Percentiles rank a stretch among this genome's conserved stretches.
These are phyloP conservation scores for Apophysomyces variabilis DNA, from an alignment of 371 early-diverging fungal genomes.

Conservation along the genomic window DNA sequence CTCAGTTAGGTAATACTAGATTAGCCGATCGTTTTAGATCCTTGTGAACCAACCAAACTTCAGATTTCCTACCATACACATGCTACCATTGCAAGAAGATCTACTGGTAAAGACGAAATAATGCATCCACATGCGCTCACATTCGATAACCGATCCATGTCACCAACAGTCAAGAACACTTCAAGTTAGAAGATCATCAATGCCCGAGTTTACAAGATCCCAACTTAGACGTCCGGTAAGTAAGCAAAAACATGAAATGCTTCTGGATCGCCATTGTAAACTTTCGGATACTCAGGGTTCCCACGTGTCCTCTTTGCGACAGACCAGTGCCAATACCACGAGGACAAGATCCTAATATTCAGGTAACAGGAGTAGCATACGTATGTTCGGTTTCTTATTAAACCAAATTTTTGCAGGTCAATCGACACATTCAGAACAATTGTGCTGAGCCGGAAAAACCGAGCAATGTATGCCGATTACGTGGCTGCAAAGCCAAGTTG, in stretches of 20 bases:
- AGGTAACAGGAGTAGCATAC: constrained; percentile 28
- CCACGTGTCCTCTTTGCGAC: constrained; percentile 67
- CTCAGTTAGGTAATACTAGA: constrained; percentile 41
- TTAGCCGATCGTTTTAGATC: not conserved
- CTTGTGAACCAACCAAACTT: not conserved
- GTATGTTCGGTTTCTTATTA: not conserved
- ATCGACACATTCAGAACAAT: constrained; percentile 65
- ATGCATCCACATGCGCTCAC: not conserved
- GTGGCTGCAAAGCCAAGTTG: constrained; percentile 59
- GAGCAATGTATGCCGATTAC: constrained; percentile 59
- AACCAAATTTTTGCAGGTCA: constrained; percentile 37
- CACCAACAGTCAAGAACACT: constrained; percentile 60
- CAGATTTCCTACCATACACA: constrained; percentile 65
- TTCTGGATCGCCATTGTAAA: not conserved
- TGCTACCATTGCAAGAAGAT: constrained; percentile 61
- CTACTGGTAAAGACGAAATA: constrained; percentile 47
- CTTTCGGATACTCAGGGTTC: constrained; percentile 40
- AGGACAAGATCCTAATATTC: constrained; percentile 67
- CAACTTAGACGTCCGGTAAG: constrained; percentile 51
- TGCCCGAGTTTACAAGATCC: constrained; percentile 56
- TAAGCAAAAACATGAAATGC: not conserved
- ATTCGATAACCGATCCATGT: not conserved
- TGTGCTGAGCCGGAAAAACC: constrained; percentile 56
- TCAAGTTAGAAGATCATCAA: constrained; percentile 58
- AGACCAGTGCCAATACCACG: constrained; percentile 67